Percentiles rank a stretch among this genome's conserved stretches.
phyloP scores from a whole-genome alignment of 257 asterid species.

The Ocimum tenuiflorum region DNA sequence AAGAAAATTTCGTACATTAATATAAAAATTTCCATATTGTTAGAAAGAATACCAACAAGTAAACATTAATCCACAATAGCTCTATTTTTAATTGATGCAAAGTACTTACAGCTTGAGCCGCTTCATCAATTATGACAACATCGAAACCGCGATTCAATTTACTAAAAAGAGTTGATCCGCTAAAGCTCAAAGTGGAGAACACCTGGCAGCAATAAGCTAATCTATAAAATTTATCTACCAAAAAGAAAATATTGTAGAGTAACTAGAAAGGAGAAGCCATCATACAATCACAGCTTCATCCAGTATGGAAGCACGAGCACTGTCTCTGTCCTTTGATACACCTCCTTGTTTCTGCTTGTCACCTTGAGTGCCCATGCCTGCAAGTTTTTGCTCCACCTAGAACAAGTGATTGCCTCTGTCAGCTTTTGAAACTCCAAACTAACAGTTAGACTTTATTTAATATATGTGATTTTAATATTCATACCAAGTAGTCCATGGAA shows the following conservation, averaged over 20 bases:
- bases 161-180: conserved; percentile 74
- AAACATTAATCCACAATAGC: neutral
- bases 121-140: conserved; percentile 96
- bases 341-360: conserved; percentile 93
- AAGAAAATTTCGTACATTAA: neutral
- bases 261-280: conserved; percentile 13
- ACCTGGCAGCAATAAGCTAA: conserved; percentile 54
- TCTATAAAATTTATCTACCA: conserved; percentile 17
- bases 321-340: conserved; percentile 61
- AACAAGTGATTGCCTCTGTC: conserved; percentile 13
- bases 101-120: conserved; percentile 96
- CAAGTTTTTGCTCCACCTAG: conserved; percentile 86
- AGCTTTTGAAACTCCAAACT: conserved; percentile 1
- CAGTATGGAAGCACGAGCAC: conserved; percentile 75
- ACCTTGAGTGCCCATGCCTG: conserved; percentile 59
- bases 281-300: conserved; percentile 93
- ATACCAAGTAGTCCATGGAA: conserved; percentile 91
- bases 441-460: neutral
- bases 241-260: conserved; percentile 6
- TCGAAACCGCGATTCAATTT: conserved; percentile 86
- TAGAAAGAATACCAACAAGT: neutral
- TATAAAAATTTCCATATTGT: neutral
- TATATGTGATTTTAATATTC: conserved; percentile 19
- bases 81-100: neutral
- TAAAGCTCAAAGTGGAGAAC: conserved; percentile 94